Conservation (phyloP, 495 filamentous ascomycete species). For the Xylaria nigripes region DNA sequence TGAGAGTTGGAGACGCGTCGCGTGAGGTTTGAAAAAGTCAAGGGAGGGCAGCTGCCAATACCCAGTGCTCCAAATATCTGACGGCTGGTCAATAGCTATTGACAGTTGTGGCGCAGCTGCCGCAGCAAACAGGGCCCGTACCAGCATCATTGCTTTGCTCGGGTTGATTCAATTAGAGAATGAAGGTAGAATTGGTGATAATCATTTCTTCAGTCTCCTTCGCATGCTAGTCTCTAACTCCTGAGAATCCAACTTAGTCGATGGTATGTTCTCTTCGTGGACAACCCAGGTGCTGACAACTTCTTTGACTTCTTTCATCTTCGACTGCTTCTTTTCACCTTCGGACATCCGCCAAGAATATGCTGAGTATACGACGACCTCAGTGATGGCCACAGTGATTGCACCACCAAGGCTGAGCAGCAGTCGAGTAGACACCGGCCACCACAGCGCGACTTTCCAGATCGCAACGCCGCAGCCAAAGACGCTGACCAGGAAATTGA, state of each 20-base stretch:
- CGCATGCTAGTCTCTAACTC: not conserved
- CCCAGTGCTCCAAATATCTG: no score
- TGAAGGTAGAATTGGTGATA: not conserved
- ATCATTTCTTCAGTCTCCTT: conserved; percentile 1
- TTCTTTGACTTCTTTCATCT: conserved; percentile 60
- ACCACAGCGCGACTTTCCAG: conserved; percentile 63
- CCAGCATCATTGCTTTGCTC: not conserved
- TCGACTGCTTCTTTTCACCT: conserved; percentile 58
- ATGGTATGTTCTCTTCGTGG: conserved; percentile 24
- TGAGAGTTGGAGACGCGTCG: conserved; percentile 19
- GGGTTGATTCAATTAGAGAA: not conserved
- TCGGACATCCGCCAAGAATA: conserved; percentile 72
- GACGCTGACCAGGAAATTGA: conserved; percentile 67
- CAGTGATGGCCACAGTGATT: conserved; percentile 68
- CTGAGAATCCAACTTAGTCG: conserved; percentile 8
- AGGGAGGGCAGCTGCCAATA: no score
- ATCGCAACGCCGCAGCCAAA: conserved; percentile 61
- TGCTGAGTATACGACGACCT: conserved; percentile 79
- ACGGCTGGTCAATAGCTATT: not conserved
- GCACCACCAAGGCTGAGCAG: conserved; percentile 63
- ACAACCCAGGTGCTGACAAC: conserved; percentile 65
- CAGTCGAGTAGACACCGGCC: conserved; percentile 60
- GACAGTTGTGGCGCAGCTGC: not conserved
- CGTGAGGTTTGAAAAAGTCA: not conserved
- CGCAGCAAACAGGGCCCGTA: not conserved